phyloP scores from a whole-genome alignment of 768 basidiomycete species.

The Naganishia vishniacii region DNA sequence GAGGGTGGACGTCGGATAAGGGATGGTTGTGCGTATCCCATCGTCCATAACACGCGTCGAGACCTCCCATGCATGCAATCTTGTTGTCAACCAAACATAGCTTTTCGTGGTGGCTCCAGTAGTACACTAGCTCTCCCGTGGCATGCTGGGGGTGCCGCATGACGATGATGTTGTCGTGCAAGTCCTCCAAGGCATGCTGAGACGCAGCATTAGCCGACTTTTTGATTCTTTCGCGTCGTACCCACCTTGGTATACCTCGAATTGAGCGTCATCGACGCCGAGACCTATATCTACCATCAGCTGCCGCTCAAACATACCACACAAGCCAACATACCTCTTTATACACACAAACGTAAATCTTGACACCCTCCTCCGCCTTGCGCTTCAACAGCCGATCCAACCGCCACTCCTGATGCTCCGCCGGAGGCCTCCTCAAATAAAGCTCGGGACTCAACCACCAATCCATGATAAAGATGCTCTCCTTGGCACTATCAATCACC shows the following conservation, averaged over 20 bases:
- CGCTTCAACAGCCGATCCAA: constrained; percentile 76
- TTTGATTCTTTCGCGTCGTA: neutral
- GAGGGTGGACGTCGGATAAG: constrained; percentile 85
- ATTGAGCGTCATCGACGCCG: constrained; percentile 83
- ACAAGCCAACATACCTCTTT: constrained; percentile 63
- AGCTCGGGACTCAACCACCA: constrained; percentile 89
- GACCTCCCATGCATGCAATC: constrained; percentile 66
- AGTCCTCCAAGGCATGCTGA: constrained; percentile 68
- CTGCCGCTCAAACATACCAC: neutral
- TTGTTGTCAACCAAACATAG: constrained; percentile 46
- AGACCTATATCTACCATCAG: constrained; percentile 50
- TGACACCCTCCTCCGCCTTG: constrained; percentile 89
- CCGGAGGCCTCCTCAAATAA: constrained; percentile 87
- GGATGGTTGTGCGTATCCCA: constrained; percentile 86
- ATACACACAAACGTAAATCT: constrained; percentile 69
- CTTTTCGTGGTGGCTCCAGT: constrained; percentile 43
- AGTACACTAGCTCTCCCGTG: constrained; percentile 22
- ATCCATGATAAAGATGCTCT: constrained; percentile 80
- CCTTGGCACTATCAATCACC: constrained; percentile 61
- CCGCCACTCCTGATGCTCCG: constrained; percentile 75
- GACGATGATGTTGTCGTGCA: constrained; percentile 81
- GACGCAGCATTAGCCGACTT: constrained; percentile 18
- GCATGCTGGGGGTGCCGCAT: constrained; percentile 49
- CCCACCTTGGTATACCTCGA: constrained; percentile 57
- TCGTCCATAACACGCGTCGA: constrained; percentile 93